Conservation (phyloP, 495 filamentous ascomycete species). For the Aspergillus panamensis region DNA sequence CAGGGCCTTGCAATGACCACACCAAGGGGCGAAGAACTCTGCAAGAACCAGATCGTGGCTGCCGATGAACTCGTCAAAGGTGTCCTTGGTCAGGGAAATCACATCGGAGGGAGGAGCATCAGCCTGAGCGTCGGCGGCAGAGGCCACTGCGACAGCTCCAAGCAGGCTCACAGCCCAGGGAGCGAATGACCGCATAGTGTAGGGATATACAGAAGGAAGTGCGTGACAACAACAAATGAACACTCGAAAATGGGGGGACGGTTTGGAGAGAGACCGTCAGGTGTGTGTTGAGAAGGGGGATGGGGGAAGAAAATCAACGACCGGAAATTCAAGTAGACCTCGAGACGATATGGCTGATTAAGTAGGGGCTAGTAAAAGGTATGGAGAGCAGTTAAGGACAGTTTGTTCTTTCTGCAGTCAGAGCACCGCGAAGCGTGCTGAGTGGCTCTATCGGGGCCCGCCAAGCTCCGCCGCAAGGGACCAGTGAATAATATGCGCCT, state of each 20-base stretch:
- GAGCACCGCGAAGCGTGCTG: slow-evolving; percentile 24
- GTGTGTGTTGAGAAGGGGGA: neutral
- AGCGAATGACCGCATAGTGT: slow-evolving; percentile 57
- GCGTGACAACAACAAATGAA: too few species aligned
- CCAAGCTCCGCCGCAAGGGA: slow-evolving; percentile 25
- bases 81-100: slow-evolving; percentile 75
- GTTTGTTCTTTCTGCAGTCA: slow-evolving; percentile 46
- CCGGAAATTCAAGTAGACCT: slow-evolving; percentile 10
- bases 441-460: slow-evolving; percentile 27
- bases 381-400: slow-evolving; percentile 39
- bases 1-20: slow-evolving; percentile 96
- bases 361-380: slow-evolving; percentile 17
- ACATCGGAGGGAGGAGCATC: slow-evolving; percentile 66
- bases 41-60: slow-evolving; percentile 85
- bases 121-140: slow-evolving; percentile 56
- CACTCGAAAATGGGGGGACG: neutral
- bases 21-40: slow-evolving; percentile 99
- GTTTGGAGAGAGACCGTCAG: neutral
- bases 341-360: slow-evolving; percentile 25
- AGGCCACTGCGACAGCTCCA: slow-evolving; percentile 56
- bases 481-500: neutral
- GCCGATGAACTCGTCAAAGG: slow-evolving; percentile 79
- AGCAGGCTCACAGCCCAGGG: slow-evolving; percentile 57
- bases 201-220: neutral
- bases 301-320: slow-evolving; percentile 9